phyloP scores from a whole-genome alignment of 495 filamentous ascomycete species.

The Daldinia vernicosa region DNA sequence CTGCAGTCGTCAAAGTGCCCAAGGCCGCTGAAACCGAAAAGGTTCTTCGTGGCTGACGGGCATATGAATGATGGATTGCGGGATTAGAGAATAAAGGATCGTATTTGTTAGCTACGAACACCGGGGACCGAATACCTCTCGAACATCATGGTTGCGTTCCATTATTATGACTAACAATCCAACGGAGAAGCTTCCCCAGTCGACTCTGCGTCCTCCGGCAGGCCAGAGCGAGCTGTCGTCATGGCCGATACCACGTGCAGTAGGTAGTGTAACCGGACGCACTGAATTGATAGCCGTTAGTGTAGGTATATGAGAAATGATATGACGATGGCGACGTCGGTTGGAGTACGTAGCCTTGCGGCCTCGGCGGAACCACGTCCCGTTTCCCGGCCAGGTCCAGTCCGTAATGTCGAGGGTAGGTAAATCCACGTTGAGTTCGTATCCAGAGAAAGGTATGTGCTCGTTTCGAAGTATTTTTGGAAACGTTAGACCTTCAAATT shows the following conservation, averaged over 20 bases:
- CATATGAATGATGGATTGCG: neutral
- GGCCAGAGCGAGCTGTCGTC: conserved; percentile 11
- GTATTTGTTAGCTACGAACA: neutral
- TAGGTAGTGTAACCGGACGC: conserved; percentile 36
- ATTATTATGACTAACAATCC: neutral
- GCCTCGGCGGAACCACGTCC: conserved; percentile 13
- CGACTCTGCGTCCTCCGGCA: conserved; percentile 4
- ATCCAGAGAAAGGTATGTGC: neutral
- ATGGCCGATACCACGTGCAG: conserved; percentile 27
- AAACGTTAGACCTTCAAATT: conserved; percentile 1
- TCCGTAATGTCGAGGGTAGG: neutral
- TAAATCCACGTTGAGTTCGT: conserved; percentile 5
- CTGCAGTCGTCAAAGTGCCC: no score
- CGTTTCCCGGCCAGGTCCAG: conserved; percentile 1
- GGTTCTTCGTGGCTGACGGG: neutral
- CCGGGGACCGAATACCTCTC: neutral
- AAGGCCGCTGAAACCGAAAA: neutral
- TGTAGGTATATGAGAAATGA: conserved; percentile 3
- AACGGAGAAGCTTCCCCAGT: neutral
- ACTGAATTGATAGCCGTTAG: neutral
- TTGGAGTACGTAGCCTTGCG: conserved; percentile 17
- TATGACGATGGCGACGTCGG: conserved; percentile 1
- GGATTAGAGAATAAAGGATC: neutral
- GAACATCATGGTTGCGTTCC: neutral
- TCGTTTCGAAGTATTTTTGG: conserved; percentile 38